phyloP scores from a whole-genome alignment of 768 basidiomycete genomes.

The Neoboletus subvelutipes region DNA sequence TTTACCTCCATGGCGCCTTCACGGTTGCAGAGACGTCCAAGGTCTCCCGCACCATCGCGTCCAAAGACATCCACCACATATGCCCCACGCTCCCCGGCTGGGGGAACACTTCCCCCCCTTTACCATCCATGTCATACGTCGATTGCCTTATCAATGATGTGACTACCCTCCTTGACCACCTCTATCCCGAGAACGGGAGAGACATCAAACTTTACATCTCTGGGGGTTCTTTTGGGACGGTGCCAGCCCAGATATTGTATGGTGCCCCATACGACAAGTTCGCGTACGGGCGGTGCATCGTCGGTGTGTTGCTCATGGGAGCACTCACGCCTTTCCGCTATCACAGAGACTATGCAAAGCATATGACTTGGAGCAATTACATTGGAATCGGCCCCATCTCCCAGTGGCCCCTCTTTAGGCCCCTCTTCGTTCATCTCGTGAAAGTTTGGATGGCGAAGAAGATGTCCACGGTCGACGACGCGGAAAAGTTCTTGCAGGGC shows the following conservation, averaged over 20 bases:
- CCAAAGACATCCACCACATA: constrained; percentile 45
- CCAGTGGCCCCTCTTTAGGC: constrained; percentile 41
- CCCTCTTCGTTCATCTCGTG: constrained; percentile 33
- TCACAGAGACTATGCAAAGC: constrained; percentile 45
- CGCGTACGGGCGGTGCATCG: constrained; percentile 46
- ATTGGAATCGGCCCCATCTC: constrained; percentile 46
- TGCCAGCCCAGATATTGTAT: constrained; percentile 56
- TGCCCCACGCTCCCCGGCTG: constrained; percentile 59
- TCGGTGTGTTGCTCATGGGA: constrained; percentile 47
- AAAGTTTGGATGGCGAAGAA: constrained; percentile 33
- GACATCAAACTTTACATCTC: constrained; percentile 48
- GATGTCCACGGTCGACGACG: constrained; percentile 38
- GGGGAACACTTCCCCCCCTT: constrained; percentile 50
- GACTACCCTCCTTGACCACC: constrained; percentile 46
- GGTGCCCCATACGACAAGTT: constrained; percentile 51
- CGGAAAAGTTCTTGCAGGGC: constrained; percentile 42
- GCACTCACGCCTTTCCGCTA: constrained; percentile 47
- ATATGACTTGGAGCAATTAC: constrained; percentile 48
- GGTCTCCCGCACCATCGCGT: constrained; percentile 35
- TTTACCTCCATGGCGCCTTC: constrained; percentile 60
- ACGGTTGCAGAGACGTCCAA: constrained; percentile 44
- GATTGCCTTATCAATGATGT: constrained; percentile 44
- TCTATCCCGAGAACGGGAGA: constrained; percentile 41
- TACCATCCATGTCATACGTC: constrained; percentile 36
- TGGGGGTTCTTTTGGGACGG: constrained; percentile 55